A percentile compares a stretch with the other conserved stretches of the same genome.
phyloP scores from a whole-genome alignment of 495 filamentous ascomycete genomes.

The Achaetomiella virescens region DNA sequence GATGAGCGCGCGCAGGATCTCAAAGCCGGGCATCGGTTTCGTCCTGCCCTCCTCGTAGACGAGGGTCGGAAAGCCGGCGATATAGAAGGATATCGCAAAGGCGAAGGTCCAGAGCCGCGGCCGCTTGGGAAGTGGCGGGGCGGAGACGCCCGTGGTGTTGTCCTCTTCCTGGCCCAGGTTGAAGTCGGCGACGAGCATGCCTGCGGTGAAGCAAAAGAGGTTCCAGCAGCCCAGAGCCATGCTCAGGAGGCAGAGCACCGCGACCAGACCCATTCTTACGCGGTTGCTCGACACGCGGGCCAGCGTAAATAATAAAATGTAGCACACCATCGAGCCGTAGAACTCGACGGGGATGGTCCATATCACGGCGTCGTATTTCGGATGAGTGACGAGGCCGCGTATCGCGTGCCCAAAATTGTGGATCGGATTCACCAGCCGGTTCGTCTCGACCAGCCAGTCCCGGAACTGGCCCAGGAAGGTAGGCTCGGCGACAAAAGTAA shows the following conservation, averaged over 20 bases:
- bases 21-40: background rate
- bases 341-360: slow-evolving; percentile 55
- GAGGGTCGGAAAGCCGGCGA: slow-evolving; percentile 1
- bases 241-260: background rate
- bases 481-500: background rate
- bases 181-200: slow-evolving; percentile 12
- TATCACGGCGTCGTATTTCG: slow-evolving; percentile 12
- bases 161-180: slow-evolving; percentile 1
- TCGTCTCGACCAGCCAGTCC: slow-evolving; percentile 7
- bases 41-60: background rate
- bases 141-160: background rate
- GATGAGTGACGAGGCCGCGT: background rate
- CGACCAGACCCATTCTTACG: background rate
- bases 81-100: background rate
- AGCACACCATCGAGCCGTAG: slow-evolving; percentile 35
- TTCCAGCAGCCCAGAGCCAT: slow-evolving; percentile 9
- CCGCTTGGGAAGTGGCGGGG: background rate
- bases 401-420: slow-evolving; percentile 37
- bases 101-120: background rate
- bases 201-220: slow-evolving; percentile 5
- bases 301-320: background rate
- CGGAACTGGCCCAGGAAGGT: slow-evolving; percentile 8
- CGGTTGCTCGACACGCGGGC: background rate
- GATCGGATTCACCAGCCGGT: slow-evolving; percentile 37
- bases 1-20: background rate